These are phyloP conservation scores for Boechera stricta DNA, from an alignment of 345 rosid genomes.

Conservation along the genomic window DNA sequence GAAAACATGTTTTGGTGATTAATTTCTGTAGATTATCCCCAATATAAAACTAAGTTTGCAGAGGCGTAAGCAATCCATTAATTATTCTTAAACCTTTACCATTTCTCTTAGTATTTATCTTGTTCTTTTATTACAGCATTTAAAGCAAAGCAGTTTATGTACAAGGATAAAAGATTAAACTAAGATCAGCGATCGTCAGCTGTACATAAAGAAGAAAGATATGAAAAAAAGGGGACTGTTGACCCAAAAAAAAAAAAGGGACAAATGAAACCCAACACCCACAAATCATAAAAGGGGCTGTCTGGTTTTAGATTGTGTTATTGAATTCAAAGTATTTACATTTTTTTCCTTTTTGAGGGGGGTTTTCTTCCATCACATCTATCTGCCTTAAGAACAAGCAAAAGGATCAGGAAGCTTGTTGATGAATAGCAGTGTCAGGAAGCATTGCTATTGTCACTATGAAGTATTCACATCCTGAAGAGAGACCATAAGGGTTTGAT, in stretches of 20 bases:
- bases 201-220: conserved; percentile 55
- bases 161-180: conserved; percentile 48
- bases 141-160: conserved; percentile 40
- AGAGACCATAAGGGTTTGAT: conserved; percentile 77
- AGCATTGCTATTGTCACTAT: conserved; percentile 97
- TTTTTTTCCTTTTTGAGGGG: conserved; percentile 16
- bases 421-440: conserved; percentile 81
- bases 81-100: not conserved
- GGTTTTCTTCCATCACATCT: conserved; percentile 85
- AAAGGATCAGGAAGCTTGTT: conserved; percentile 87
- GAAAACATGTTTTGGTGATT: conserved; percentile 60
- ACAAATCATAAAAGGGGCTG: conserved; percentile 34
- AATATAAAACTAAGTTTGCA: conserved; percentile 21
- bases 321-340: conserved; percentile 33
- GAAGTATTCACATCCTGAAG: conserved; percentile 86
- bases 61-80: not conserved
- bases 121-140: conserved; percentile 35
- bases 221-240: not conserved
- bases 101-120: not conserved
- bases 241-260: not conserved
- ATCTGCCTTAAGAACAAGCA: conserved; percentile 60
- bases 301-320: conserved; percentile 35
- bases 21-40: conserved; percentile 45
- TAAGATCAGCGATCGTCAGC: conserved; percentile 50
- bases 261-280: conserved; percentile 38